Base-by-base conservation (phyloP, 2,329 filamentous ascomycete genomes). In the Dichotomopilus funicola region DNA sequence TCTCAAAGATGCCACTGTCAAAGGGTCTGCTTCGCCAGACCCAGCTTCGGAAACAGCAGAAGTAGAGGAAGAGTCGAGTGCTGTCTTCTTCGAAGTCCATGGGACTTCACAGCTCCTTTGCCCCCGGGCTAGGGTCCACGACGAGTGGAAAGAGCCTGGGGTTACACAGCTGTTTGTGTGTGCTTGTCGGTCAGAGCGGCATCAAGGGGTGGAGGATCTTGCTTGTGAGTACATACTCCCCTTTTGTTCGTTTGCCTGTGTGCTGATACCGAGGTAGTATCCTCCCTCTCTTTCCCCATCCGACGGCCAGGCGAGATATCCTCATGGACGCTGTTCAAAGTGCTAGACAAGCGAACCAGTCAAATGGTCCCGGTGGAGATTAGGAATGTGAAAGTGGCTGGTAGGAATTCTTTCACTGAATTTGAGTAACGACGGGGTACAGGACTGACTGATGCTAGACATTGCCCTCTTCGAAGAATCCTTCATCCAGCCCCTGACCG, bases 301-400 rank as follows among this genome's bases (percentile, higher is more conserved):
- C 56, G 54, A 10, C 58, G 53, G 8, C n/a, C 45, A 8, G 53
- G 56, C 1, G 38, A 45, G 0, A 13, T 4, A 4, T 27, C 9
- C n/a, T 47, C 53, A 9, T 60, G 58, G 58, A 54, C 41, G n/a
- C 44, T 58, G 11, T 58, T 52, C 33, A 58, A 54, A 38, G 56
- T 37, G 3, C 41, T 51, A 13, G 56, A 58, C 12, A 49, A 7
- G 40, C 46, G 38, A 5, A 55, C 52, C 27, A 47, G 44, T 36
- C 49, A 50, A 11, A 47, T 55, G 34, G 40, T 58, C 5, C 46
- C 52, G 11, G 6, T 55, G 1, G 31, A 4, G 8, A 47, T 58
- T 4, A 53, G 31, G n/a, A 35, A 46, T 31, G 27, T 49, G 5
- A 5, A 40, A 1, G 44, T 42, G 3, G 13, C 34, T 2, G 51